Conservation (phyloP, 2,329 filamentous ascomycete species). For the Claviceps sp. region DNA sequence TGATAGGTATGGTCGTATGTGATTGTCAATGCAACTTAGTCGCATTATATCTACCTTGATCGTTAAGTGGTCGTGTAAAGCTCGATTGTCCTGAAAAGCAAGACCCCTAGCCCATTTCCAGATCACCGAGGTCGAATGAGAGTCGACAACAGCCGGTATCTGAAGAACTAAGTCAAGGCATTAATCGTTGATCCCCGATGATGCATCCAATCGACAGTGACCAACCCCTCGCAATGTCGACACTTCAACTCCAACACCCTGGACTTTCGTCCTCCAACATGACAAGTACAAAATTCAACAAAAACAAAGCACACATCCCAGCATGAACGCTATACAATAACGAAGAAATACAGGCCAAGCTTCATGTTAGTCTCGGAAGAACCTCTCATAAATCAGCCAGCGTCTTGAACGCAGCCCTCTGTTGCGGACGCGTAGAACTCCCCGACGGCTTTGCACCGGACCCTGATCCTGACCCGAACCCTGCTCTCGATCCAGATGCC, state of each 20-base stretch:
- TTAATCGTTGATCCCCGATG: background rate
- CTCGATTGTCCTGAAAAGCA: no score
- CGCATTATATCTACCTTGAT: no score
- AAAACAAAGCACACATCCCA: background rate
- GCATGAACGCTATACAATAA: background rate
- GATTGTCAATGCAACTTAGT: accelerated
- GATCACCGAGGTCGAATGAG: no score
- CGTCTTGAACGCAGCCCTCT: slow-evolving; percentile 33
- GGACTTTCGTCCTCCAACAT: background rate
- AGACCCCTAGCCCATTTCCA: no score
- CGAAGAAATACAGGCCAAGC: background rate
- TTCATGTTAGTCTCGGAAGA: no score
- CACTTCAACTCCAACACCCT: background rate
- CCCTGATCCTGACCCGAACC: background rate
- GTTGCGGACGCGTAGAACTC: slow-evolving; percentile 13
- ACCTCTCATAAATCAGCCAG: slow-evolving; percentile 33
- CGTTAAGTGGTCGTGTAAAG: no score
- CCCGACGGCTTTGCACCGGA: slow-evolving; percentile 8
- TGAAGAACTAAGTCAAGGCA: background rate
- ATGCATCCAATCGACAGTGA: background rate
- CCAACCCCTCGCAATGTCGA: background rate
- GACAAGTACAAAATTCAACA: background rate
- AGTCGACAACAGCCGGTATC: no score
- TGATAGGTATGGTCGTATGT: no score
- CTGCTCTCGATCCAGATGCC: slow-evolving; percentile 4